A percentile compares a stretch with the other conserved stretches of the same genome.
phyloP scores from a whole-genome alignment of 441 rosid species.

The Monsonia emarginata region DNA sequence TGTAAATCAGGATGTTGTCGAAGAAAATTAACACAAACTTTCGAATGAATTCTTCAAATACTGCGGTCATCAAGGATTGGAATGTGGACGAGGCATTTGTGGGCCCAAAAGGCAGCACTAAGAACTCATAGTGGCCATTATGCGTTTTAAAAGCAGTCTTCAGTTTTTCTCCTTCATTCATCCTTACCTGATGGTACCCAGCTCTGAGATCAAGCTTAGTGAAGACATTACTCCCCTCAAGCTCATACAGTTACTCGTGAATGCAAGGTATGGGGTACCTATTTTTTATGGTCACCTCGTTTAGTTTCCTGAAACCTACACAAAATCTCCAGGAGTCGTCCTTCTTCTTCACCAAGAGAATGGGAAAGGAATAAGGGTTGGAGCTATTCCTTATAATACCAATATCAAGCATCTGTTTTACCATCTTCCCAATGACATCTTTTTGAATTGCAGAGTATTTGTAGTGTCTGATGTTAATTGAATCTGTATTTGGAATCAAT shows the following conservation, averaged over 20 bases:
- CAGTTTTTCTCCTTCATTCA: neutral
- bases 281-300: neutral
- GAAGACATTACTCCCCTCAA: neutral
- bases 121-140: neutral
- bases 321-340: conserved; percentile 7
- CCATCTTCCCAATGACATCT: neutral
- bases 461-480: too few relatives aligned
- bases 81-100: neutral
- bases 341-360: conserved; percentile 16
- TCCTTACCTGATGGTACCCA: neutral
- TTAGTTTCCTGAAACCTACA: neutral
- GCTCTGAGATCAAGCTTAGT: neutral
- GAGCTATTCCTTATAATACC: neutral
- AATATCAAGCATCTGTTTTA: neutral
- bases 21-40: neutral
- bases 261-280: neutral
- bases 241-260: neutral
- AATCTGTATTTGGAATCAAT: too few relatives aligned
- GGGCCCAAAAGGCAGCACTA: neutral
- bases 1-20: neutral
- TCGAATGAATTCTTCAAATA: neutral
- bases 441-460: too few relatives aligned
- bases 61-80: neutral
- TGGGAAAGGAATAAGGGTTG: neutral
- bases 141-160: conserved; percentile 1